Evolutionary conservation across 495 filamentous ascomycete species (phyloP).

Genomic region (Tuber calosporum): DNA sequence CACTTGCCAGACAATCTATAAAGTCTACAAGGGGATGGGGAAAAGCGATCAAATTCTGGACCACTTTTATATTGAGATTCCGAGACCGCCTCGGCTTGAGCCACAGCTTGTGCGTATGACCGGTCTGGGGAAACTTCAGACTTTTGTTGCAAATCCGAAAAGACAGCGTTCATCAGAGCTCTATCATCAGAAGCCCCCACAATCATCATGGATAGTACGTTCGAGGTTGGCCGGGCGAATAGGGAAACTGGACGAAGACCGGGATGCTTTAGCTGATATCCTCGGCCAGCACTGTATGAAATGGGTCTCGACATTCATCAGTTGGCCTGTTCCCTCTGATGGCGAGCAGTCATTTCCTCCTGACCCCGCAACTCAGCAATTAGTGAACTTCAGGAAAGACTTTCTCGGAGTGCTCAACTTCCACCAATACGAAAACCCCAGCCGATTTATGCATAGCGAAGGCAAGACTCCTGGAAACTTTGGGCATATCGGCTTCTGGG

Average conservation of each 20-base stretch:
- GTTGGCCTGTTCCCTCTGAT: conserved; percentile 6
- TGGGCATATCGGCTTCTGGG: conserved; percentile 19
- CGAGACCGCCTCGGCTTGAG: conserved; percentile 11
- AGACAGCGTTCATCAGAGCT: background rate
- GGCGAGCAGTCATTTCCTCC: background rate
- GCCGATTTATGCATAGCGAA: no score
- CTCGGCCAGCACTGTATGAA: conserved; percentile 23
- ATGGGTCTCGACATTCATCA: conserved; percentile 20
- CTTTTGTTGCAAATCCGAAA: conserved; percentile 20
- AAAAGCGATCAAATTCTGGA: conserved; percentile 10
- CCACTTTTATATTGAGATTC: conserved; percentile 25
- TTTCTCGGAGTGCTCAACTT: conserved; percentile 29
- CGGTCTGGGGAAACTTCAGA: conserved; percentile 7
- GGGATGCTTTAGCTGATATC: conserved; percentile 13
- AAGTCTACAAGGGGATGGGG: conserved; percentile 7
- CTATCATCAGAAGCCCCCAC: background rate
- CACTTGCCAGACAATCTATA: conserved; percentile 18
- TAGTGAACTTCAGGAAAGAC: conserved; percentile 13
- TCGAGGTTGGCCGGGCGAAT: background rate
- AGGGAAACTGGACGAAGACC: conserved; percentile 1
- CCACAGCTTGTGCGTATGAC: conserved; percentile 9
- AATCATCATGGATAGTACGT: background rate
- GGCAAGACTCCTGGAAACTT: background rate
- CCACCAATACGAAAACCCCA: conserved; percentile 17
- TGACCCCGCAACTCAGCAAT: background rate